A percentile compares a stretch with the other conserved stretches of the same genome.
phyloP scores from a whole-genome alignment of 2,329 filamentous ascomycete genomes.

The Trichothecium roseum region DNA sequence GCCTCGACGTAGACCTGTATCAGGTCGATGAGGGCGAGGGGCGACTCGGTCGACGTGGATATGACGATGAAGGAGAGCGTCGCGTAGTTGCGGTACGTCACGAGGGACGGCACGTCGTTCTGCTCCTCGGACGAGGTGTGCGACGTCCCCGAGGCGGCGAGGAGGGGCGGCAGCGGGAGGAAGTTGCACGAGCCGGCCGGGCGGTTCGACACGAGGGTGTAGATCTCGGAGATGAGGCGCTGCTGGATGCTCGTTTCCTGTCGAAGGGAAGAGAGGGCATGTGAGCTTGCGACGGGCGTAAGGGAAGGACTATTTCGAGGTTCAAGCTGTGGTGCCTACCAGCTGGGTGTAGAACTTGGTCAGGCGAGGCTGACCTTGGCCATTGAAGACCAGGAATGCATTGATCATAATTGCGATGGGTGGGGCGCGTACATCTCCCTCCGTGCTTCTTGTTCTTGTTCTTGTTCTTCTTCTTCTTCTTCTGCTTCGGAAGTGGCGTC shows the following conservation, averaged over 20 bases:
- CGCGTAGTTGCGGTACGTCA: conserved; percentile 96
- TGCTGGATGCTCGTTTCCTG: conserved; percentile 97
- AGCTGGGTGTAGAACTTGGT: conserved; percentile 99
- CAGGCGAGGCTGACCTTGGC: conserved; percentile 88
- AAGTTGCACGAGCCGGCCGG: conserved; percentile 95
- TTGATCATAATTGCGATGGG: conserved; percentile 67
- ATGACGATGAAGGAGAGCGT: conserved; percentile 99
- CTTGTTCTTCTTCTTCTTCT: too few species aligned
- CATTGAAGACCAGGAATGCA: conserved; percentile 97
- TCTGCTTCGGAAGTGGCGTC: too few species aligned
- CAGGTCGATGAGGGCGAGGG: conserved; percentile 86
- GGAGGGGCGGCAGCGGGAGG: conserved; percentile 64
- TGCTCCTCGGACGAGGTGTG: conserved; percentile 56
- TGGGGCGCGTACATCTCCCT: background rate
- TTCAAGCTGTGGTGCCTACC: conserved; percentile 34
- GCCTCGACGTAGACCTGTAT: conserved; percentile 98
- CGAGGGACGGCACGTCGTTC: conserved; percentile 86
- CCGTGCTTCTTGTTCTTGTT: background rate
- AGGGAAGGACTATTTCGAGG: background rate
- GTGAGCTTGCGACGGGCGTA: too few species aligned
- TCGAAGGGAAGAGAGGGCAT: background rate
- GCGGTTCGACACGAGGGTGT: conserved; percentile 86
- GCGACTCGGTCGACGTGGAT: conserved; percentile 89
- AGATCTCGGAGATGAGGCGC: conserved; percentile 93
- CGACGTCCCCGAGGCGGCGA: conserved; percentile 51